Conservation (phyloP, 139 green algal species). For the Eudorina sp. region DNA sequence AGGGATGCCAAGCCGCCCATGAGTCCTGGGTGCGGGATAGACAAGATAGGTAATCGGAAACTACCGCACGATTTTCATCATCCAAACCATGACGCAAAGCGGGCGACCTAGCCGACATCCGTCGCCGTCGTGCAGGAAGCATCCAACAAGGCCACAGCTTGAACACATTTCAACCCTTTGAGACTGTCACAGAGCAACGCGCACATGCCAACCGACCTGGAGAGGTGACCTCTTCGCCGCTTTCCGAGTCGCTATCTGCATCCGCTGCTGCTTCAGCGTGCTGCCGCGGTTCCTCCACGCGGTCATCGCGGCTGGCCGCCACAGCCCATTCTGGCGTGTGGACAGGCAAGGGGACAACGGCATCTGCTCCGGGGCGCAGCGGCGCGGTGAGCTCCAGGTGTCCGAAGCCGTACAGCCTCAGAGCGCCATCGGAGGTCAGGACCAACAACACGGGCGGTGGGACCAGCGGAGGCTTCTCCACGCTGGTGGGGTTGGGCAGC, state of each 20-base stretch:
- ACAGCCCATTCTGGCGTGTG: not conserved
- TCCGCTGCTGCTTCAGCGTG: not conserved
- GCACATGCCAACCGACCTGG: too few species aligned
- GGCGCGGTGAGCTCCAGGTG: constrained; percentile 29
- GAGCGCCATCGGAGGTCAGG: constrained; percentile 69
- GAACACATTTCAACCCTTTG: too few species aligned
- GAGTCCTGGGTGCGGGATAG: too few species aligned
- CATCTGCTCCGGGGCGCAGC: not conserved
- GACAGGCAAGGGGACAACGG: not conserved
- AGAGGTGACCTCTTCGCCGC: constrained; percentile 46
- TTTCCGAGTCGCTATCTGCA: constrained; percentile 15
- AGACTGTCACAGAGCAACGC: too few species aligned
- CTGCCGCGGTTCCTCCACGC: not conserved
- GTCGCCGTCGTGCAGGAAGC: too few species aligned
- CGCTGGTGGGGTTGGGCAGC: constrained; percentile 56
- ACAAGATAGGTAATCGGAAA: too few species aligned
- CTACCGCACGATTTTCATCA: too few species aligned
- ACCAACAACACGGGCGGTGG: constrained; percentile 68
- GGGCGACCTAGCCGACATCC: too few species aligned
- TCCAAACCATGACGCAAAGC: too few species aligned
- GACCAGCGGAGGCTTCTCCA: constrained; percentile 53
- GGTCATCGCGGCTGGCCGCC: not conserved
- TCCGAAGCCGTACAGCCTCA: constrained; percentile 69
- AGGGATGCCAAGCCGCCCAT: not conserved
- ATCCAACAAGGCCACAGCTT: too few species aligned